These are phyloP conservation scores for Spirogloea muscicola DNA, from an alignment of 139 green algal genomes.

Conservation along the genomic window DNA sequence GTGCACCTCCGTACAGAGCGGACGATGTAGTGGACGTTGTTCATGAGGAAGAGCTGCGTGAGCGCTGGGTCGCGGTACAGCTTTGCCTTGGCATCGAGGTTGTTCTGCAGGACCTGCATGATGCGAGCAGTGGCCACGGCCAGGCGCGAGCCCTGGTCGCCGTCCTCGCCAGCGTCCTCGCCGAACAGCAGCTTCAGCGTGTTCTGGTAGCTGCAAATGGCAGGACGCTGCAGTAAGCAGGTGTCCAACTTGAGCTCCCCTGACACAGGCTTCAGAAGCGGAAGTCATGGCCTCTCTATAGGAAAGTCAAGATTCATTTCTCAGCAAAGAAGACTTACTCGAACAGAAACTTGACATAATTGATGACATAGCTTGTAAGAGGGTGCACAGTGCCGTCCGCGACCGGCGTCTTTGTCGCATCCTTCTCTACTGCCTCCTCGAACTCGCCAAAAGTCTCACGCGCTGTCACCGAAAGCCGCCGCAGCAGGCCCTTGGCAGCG, in stretches of 20 bases:
- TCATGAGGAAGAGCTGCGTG: conserved; percentile 9
- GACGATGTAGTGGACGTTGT: conserved; percentile 43
- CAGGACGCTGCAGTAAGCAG: neutral
- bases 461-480: conserved; percentile 1
- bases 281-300: neutral
- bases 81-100: neutral
- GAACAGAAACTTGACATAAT: conserved; percentile 45
- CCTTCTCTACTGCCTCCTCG: conserved; percentile 24
- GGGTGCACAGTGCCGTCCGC: conserved; percentile 39
- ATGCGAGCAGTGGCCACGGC: neutral
- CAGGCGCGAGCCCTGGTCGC: neutral
- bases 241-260: neutral
- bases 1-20: no score
- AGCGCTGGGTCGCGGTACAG: neutral
- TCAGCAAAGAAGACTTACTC: conserved; percentile 18
- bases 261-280: neutral
- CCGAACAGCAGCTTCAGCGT: neutral
- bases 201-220: neutral
- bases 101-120: neutral
- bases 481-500: conserved; percentile 6
- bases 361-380: conserved; percentile 38
- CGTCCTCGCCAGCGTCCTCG: neutral
- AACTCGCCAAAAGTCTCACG: conserved; percentile 31
- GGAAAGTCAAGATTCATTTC: conserved; percentile 1
- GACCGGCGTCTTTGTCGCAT: neutral